Evolutionary conservation across 2,329 filamentous ascomycete species (phyloP), one percentile per base, ranked within the genome.

Genomic region (Colletotrichum musicola): DNA sequence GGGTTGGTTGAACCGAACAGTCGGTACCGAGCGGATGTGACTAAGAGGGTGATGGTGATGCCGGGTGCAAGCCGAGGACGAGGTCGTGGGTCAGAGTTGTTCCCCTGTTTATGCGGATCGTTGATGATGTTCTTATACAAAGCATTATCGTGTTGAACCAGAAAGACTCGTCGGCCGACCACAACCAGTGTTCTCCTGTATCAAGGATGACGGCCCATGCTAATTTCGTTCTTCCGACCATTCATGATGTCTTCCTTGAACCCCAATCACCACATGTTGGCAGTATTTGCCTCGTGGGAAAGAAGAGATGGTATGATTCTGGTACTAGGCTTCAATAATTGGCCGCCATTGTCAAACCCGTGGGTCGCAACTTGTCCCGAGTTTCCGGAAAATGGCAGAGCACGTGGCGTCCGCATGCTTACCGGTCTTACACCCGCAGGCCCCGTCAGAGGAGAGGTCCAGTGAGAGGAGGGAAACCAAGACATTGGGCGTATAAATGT

Each of bases 291-390:
- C 61, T 68, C 56, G 16, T 6, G n/a, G 13, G 30, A 38, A 44
- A 22, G 16, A 30, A 44, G 3, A 51, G 57, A 67, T 67, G 61
- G 57, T 61, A 69, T 62, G 57, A 59, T 58, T 54, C 20, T 9
- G 27, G 49, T 57, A 44, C 46, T 60, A 61, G 64, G 56, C 60
- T 67, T 68, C 60, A 72, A 72, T 74, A 70, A 71, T 72, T 73
- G 70, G 54, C 69, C 70, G 73, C 72, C 73, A 73, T 69, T 71
- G 73, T 73, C 66, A 71, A 66, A 74, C 71, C 66, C 30, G 35
- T 54, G 51, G 40, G 22, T 46, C 66, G 20, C 25, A 38, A 50
- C 54, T 38, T 18, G 20, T 38, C 50, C 44, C 27, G 49, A 42
- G 12, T 16, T 18, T 40, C 46, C 60, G 54, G 59, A 56, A 44